A percentile compares a stretch with the other conserved stretches of the same genome.
Conservation (phyloP, 805 yeast genomes). For the Wickerhamomyces hampshirensis region DNA sequence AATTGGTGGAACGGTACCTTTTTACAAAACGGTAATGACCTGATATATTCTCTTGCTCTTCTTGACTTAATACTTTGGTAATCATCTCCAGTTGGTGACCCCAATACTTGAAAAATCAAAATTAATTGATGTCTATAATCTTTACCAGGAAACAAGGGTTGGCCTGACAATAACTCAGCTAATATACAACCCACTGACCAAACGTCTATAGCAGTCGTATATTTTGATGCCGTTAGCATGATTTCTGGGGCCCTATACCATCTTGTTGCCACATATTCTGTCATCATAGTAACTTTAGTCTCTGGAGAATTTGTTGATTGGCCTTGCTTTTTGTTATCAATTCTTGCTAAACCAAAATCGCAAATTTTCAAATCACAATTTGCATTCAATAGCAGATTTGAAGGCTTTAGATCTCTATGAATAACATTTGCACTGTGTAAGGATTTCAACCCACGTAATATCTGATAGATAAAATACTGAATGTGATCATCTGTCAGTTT, state of each 20-base stretch:
- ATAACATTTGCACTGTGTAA: slow-evolving; percentile 91
- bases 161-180: slow-evolving; percentile 82
- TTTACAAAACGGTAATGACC: slow-evolving; percentile 68
- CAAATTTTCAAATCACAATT: slow-evolving; percentile 93
- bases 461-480: slow-evolving; percentile 90
- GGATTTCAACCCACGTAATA: slow-evolving; percentile 83
- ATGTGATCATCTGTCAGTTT: slow-evolving; percentile 85
- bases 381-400: slow-evolving; percentile 78
- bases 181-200: slow-evolving; percentile 97
- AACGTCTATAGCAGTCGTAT: slow-evolving; percentile 91
- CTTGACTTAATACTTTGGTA: slow-evolving; percentile 68
- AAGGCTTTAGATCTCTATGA: slow-evolving; percentile 90
- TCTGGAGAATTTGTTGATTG: slow-evolving; percentile 46
- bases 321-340: slow-evolving; percentile 23
- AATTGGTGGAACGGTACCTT: slow-evolving; percentile 46
- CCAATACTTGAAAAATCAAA: slow-evolving; percentile 78
- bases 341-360: slow-evolving; percentile 85
- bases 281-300: slow-evolving; percentile 75
- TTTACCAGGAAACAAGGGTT: slow-evolving; percentile 89
- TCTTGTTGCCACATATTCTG: slow-evolving; percentile 95
- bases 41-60: slow-evolving; percentile 85
- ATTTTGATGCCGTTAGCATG: slow-evolving; percentile 90
- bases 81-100: slow-evolving; percentile 83
- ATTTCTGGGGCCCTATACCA: slow-evolving; percentile 99
- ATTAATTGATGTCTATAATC: slow-evolving; percentile 90